Conservation (phyloP, 2,329 filamentous ascomycete species). For the Cladosporium sp. region DNA sequence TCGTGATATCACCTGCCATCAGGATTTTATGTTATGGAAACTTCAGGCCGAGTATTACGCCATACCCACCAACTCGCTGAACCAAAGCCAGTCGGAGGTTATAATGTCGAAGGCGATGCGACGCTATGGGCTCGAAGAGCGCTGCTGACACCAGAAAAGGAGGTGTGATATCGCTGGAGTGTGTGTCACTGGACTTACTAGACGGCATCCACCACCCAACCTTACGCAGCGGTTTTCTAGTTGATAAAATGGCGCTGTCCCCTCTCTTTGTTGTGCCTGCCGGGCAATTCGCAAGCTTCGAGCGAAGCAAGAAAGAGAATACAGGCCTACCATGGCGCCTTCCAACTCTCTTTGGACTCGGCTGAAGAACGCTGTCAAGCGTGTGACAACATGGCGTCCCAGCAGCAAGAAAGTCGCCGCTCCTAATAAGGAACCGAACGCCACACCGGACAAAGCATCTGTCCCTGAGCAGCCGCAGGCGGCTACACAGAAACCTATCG, state of each 20-base stretch:
- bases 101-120: neutral
- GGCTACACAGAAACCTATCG: constrained; percentile 1
- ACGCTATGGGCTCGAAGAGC: neutral
- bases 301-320: neutral
- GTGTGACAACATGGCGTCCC: neutral
- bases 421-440: neutral
- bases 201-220: neutral
- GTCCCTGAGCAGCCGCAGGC: constrained; percentile 7
- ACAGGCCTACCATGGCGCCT: constrained; percentile 2
- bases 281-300: neutral
- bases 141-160: neutral
- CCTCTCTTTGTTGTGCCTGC: neutral
- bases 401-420: neutral
- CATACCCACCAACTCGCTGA: neutral
- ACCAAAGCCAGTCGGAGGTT: neutral
- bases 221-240: neutral
- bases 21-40: neutral
- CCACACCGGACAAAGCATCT: neutral
- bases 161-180: neutral
- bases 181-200: neutral
- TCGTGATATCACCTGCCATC: neutral
- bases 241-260: neutral
- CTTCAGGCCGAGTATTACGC: neutral
- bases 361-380: neutral
- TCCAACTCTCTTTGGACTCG: constrained; percentile 3